Evolutionary conservation across 2,329 filamentous ascomycete species (phyloP).

Genomic region (Arachnopeziza araneosa): DNA sequence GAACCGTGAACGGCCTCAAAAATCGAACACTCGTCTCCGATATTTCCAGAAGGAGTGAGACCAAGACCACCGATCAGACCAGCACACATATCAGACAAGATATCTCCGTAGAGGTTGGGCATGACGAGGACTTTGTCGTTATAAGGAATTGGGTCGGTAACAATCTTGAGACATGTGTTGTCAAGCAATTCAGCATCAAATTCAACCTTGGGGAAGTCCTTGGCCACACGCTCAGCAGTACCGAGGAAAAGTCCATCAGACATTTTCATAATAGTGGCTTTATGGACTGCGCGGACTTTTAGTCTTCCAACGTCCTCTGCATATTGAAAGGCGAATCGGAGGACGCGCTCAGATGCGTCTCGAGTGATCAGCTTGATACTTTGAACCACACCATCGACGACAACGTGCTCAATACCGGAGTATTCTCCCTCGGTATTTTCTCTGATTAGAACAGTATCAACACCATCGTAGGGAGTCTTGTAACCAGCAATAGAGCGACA

Average conservation of each 20-base stretch:
- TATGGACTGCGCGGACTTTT: slow-evolving; percentile 98
- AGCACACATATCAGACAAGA: slow-evolving; percentile 98
- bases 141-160: slow-evolving; percentile 91
- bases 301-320: slow-evolving; percentile 87
- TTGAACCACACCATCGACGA: slow-evolving; percentile 96
- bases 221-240: slow-evolving; percentile 77
- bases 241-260: slow-evolving; percentile 96
- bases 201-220: slow-evolving; percentile 93
- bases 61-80: slow-evolving; percentile 97
- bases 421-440: slow-evolving; percentile 99
- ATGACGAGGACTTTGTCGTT: slow-evolving; percentile 98
- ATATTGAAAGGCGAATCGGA: slow-evolving; percentile 98
- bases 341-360: slow-evolving; percentile 89
- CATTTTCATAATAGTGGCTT: slow-evolving; percentile 99
- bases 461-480: slow-evolving; percentile 97
- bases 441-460: slow-evolving; percentile 95
- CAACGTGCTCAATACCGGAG: slow-evolving; percentile 97
- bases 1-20: slow-evolving; percentile 99
- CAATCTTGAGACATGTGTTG: slow-evolving; percentile 99
- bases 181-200: slow-evolving; percentile 98
- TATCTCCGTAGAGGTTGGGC: slow-evolving; percentile 99
- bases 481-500: slow-evolving; percentile 95
- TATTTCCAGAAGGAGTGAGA: slow-evolving; percentile 96
- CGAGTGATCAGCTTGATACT: slow-evolving; percentile 99
- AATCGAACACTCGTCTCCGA: slow-evolving; percentile 98